Evolutionary conservation across 2,329 filamentous ascomycete species (phyloP), one percentile per base, ranked within the genome.

Genomic region (Phialophora expanda): DNA sequence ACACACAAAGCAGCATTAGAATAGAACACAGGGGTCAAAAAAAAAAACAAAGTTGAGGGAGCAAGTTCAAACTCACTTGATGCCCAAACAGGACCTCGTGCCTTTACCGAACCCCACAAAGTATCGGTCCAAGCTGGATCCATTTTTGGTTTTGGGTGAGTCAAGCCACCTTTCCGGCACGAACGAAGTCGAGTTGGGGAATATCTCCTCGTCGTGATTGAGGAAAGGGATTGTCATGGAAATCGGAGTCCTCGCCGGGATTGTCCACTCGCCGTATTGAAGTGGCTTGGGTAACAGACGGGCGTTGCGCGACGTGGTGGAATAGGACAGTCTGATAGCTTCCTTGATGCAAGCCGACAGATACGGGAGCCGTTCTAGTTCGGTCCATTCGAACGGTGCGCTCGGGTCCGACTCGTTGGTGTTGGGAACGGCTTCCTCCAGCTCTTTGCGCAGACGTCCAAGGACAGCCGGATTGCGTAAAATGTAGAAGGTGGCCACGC

Each of bases 21-120:
- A 34, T 9, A 4, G 32, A 2, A 12, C 32, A 34, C 11, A 7
- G 30, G 30, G 30, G 4, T 34, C 32, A 3, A 34, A 12, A 4
- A 11, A 1, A 34, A 4, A 3, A 8, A 2, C 0, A 11, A 4
- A 34, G 17, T 3, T 24, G 12, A 38, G 11, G 11, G 41, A 12
- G 22, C n/a, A n/a, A 30, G 4, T 8, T 57, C 12, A 28, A 57
- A 58, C 56, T 46, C 24, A 58, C 56, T 66, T 66, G 72, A 78
- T 78, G 0, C 76, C 77, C 32, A 77, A 65, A 65, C 76, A 78
- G 59, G 73, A 71, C 46, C 76, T 67, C 1, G 73, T 71, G 4
- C 77, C 77, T 26, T 76, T 75, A 12, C 76, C 75, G 64, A 79
- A 80, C 0, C 77, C 70, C 12, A 80, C 74, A 50, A 79, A 73